Base-by-base conservation (phyloP, 2,329 filamentous ascomycete genomes). In the Epichloe uncinata region DNA sequence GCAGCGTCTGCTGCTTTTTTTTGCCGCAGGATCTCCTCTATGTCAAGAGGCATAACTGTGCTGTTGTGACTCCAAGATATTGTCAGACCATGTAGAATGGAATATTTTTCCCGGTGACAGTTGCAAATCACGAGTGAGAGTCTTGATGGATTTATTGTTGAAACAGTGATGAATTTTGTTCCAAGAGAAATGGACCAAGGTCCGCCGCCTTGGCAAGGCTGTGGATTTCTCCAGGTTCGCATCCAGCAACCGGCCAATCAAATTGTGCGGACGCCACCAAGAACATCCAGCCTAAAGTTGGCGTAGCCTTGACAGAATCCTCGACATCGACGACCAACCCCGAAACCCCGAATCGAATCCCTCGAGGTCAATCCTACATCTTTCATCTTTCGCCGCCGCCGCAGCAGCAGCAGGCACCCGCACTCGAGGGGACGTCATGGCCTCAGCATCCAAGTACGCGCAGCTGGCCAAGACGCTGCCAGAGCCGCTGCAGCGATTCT, bases 1-100 rank as follows among this genome's bases (percentile, higher is more conserved):
- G 85, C 87, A 36, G 85, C 85, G 67, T 93, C 87, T 30, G 86
- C 84, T 54, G 87, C 87, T 62, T 85, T 87, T 94, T 22, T 94
- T 69, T 90, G 85, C 57, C 81, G 80, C 20, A 95, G 69, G 4
- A 95, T 77, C 58, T 95, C 86, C 66, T 95, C 89, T 50, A 95
- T 83, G 62, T 87, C 90, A 45, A 95, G 71, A 50, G 67, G 66
- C 67, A 69, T 69, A 8, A 34, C 22, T 44, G n/a, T 44, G 15
- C 13, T 38, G 7, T 16, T 34, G 15, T 18, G 1, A 30, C n/a
- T 4, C 9, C 6, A n/a, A 26, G 2, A 16, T 18, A 3, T 30
- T 16, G n/a, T 4, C 2, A 18, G 5, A 18, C n/a, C 36, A 40
- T 20, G 16, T n/a, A 35, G 8, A 5, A 11, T 35, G 16, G 1